These are phyloP conservation scores for Herpetospermum pedunculosum DNA, from an alignment of 306 rosid genomes.

Conservation along the genomic window DNA sequence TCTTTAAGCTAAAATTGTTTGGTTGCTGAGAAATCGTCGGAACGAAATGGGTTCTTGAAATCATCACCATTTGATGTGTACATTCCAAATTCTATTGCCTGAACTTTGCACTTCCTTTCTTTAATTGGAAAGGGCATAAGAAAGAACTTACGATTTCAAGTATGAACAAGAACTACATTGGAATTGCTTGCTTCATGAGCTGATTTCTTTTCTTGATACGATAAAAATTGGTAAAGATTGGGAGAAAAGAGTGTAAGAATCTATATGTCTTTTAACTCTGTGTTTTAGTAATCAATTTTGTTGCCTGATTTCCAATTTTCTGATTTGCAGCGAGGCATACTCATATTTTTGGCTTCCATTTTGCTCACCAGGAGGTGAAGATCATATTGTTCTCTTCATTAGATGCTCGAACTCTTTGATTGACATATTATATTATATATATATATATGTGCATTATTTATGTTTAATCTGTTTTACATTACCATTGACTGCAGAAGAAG, in stretches of 20 bases:
- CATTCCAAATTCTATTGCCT: no score
- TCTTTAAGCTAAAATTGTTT: not conserved
- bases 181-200: not conserved
- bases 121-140: not conserved
- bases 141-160: not conserved
- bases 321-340: constrained; percentile 1
- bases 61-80: no score
- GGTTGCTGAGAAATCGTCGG: not conserved
- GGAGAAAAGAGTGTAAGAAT: not conserved
- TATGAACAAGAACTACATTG: not conserved
- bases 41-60: not conserved
- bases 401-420: not conserved
- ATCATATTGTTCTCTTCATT: not conserved
- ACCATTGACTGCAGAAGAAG: not conserved
- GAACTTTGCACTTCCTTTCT: no score
- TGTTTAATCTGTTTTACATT: not conserved
- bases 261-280: not conserved
- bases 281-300: not conserved
- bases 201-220: not conserved
- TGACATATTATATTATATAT: not conserved
- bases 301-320: not conserved
- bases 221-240: not conserved
- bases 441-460: no score
- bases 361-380: constrained; percentile 19
- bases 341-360: constrained; percentile 15